Conservation (phyloP, 2,329 filamentous ascomycete species). For the Neobulgaria alba region DNA sequence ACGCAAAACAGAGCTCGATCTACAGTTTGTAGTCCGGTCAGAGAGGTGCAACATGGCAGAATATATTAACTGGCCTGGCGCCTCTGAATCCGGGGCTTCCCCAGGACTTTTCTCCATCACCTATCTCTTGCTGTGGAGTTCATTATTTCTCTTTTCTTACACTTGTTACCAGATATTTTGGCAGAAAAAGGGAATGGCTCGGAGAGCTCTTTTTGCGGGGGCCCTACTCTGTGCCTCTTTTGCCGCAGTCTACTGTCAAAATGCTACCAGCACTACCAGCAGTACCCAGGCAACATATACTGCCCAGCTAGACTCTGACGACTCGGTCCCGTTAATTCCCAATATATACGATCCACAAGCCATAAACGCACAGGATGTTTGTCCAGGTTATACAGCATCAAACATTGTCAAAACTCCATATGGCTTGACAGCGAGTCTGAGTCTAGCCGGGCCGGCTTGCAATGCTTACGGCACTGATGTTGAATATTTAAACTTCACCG, state of each 20-base stretch:
- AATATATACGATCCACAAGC: slow-evolving; percentile 58
- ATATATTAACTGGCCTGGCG: too few species aligned
- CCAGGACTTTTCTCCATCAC: neutral
- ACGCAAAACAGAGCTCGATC: too few species aligned
- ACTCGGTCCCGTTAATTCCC: slow-evolving; percentile 42
- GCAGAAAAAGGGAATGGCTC: slow-evolving; percentile 11
- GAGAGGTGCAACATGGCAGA: too few species aligned
- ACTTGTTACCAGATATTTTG: slow-evolving; percentile 7
- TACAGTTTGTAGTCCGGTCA: too few species aligned
- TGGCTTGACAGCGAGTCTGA: slow-evolving; percentile 61
- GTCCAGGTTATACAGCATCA: slow-evolving; percentile 60
- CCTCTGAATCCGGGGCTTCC: too few species aligned
- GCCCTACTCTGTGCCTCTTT: slow-evolving; percentile 9
- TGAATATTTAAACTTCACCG: slow-evolving; percentile 53
- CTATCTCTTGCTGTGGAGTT: slow-evolving; percentile 9
- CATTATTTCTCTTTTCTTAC: slow-evolving; percentile 6
- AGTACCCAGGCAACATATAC: slow-evolving; percentile 32
- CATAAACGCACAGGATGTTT: slow-evolving; percentile 41
- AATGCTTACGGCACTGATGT: slow-evolving; percentile 74
- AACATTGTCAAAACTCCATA: slow-evolving; percentile 44
- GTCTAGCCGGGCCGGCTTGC: slow-evolving; percentile 61
- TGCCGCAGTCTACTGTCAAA: slow-evolving; percentile 11
- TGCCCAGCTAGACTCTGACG: slow-evolving; percentile 37
- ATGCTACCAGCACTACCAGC: slow-evolving; percentile 9
- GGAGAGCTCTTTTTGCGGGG: slow-evolving; percentile 8